Conservation (phyloP, 805 yeast genomes). For the Candida coleopterorum region DNA sequence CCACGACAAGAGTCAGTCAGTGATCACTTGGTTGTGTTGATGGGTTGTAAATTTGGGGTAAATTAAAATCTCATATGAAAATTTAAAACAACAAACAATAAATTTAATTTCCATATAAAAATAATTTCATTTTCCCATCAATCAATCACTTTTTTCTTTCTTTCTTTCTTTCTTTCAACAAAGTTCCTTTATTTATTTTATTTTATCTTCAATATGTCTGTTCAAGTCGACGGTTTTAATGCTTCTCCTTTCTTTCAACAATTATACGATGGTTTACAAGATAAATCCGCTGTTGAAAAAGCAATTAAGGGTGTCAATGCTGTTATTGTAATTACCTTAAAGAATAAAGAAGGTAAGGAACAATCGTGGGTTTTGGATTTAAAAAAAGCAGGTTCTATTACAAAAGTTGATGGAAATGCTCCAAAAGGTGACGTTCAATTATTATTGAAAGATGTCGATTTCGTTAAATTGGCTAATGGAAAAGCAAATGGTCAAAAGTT, state of each 20-base stretch:
- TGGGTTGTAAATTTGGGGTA: not conserved
- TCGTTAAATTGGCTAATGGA: slow-evolving; percentile 67
- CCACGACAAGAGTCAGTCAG: no score
- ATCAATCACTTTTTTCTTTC: not conserved
- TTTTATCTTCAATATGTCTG: slow-evolving; percentile 15
- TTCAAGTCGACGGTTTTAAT: slow-evolving; percentile 38
- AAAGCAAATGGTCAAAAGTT: slow-evolving; percentile 82
- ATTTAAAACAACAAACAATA: not conserved
- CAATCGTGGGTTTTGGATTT: slow-evolving; percentile 67
- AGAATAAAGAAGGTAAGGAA: slow-evolving; percentile 54
- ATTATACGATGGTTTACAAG: slow-evolving; percentile 35
- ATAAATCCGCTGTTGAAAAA: slow-evolving; percentile 29
- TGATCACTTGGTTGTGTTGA: no score
- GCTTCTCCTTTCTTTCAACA: slow-evolving; percentile 38
- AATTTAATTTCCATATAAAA: not conserved
- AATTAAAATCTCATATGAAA: slow-evolving; percentile 7
- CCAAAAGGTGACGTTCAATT: slow-evolving; percentile 61
- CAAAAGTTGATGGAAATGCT: slow-evolving; percentile 40
- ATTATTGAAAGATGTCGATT: slow-evolving; percentile 60
- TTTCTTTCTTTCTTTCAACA: not conserved
- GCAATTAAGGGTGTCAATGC: slow-evolving; percentile 52
- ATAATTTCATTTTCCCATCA: not conserved
- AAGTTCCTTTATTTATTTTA: not conserved
- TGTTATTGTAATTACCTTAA: slow-evolving; percentile 60
- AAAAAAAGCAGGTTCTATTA: slow-evolving; percentile 49